Conservation (phyloP, 352 stramenopile species). For the Phytophthora pistaciae region DNA sequence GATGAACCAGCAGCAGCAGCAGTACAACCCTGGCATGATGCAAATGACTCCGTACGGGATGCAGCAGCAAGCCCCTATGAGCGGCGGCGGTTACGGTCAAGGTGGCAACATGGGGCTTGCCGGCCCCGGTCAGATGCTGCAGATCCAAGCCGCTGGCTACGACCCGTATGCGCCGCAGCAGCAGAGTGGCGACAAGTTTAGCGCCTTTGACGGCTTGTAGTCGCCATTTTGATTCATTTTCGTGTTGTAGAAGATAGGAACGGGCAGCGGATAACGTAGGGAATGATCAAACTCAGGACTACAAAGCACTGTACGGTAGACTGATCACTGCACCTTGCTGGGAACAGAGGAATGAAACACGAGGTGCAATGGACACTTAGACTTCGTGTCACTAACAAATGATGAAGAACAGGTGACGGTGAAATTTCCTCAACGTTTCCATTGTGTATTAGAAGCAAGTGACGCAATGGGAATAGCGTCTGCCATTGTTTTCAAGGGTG, state of each 20-base stretch:
- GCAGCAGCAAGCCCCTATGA: constrained; percentile 61
- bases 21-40: constrained; percentile 71
- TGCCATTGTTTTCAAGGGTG: constrained; percentile 38
- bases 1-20: constrained; percentile 49
- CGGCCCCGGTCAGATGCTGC: constrained; percentile 70
- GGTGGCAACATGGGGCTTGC: constrained; percentile 49
- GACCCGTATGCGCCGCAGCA: constrained; percentile 63
- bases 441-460: constrained; percentile 47
- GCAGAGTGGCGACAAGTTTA: constrained; percentile 74
- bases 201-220: constrained; percentile 82
- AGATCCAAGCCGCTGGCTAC: constrained; percentile 73
- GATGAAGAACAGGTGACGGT: neutral
- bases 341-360: neutral
- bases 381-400: neutral
- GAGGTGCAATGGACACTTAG: neutral
- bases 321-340: no score
- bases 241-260: constrained; percentile 46
- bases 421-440: constrained; percentile 51
- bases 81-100: constrained; percentile 47
- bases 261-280: constrained; percentile 15
- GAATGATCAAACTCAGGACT: constrained; percentile 13
- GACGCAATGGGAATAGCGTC: constrained; percentile 23
- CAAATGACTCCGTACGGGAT: constrained; percentile 86
- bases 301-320: no score
- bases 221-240: constrained; percentile 27